Evolutionary conservation across 306 rosid genomes (phyloP).

Genomic region (Luffa acutangula): DNA sequence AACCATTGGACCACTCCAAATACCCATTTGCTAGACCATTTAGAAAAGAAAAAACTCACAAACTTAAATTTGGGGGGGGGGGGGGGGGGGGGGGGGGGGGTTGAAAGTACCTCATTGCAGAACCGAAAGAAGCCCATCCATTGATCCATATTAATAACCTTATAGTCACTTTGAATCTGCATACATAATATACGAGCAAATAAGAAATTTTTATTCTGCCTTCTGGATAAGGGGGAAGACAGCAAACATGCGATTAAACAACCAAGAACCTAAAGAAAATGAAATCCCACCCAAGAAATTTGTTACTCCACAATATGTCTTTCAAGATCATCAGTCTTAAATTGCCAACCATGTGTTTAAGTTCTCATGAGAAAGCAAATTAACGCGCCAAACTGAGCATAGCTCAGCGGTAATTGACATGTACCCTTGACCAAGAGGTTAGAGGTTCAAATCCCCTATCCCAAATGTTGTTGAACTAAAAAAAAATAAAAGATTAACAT

Average conservation of each 20-base stretch:
- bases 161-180: conserved; percentile 89
- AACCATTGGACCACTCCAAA: background rate
- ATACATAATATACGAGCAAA: conserved; percentile 15
- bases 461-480: too few species aligned
- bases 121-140: conserved; percentile 97
- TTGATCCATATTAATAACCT: conserved; percentile 94
- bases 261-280: background rate
- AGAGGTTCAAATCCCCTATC: too few species aligned
- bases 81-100: background rate
- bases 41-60: background rate
- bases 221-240: background rate
- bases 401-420: too few species aligned
- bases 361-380: background rate
- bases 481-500: background rate
- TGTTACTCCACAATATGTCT: background rate
- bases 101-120: conserved; percentile 71
- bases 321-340: background rate
- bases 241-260: background rate
- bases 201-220: background rate
- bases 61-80: too few species aligned
- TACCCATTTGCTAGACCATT: background rate
- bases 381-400: background rate
- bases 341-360: background rate
- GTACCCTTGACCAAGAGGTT: too few species aligned
- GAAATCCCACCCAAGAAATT: background rate